Percentiles rank a stretch among this genome's conserved stretches.
Conservation (phyloP, 2,329 filamentous ascomycete genomes). For the Penicillium nordicum region DNA sequence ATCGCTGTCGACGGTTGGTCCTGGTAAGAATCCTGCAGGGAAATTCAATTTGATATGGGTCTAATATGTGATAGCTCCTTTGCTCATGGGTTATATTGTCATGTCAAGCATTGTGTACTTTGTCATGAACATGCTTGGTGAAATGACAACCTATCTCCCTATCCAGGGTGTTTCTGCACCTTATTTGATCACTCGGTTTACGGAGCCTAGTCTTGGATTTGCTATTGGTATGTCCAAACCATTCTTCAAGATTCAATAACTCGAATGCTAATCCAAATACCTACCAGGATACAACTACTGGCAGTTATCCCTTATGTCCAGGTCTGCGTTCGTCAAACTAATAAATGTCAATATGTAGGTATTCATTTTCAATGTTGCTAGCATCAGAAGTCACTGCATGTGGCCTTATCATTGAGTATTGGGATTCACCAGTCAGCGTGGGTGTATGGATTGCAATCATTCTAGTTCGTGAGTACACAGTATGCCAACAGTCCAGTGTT, state of each 20-base stretch:
- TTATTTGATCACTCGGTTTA: slow-evolving; percentile 54
- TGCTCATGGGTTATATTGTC: slow-evolving; percentile 38
- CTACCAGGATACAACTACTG: slow-evolving; percentile 24
- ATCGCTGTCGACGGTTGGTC: slow-evolving; percentile 49
- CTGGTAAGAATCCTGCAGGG: slow-evolving; percentile 21
- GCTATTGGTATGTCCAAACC: slow-evolving; percentile 31
- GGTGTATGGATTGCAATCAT: slow-evolving; percentile 49
- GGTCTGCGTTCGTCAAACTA: background rate
- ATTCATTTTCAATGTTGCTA: slow-evolving; percentile 47
- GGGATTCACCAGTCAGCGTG: slow-evolving; percentile 33
- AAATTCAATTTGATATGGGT: background rate
- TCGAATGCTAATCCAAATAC: background rate
- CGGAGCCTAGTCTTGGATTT: slow-evolving; percentile 58
- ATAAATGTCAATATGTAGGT: slow-evolving; percentile 39
- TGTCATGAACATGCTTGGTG: slow-evolving; percentile 49
- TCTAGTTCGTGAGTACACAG: slow-evolving; percentile 25
- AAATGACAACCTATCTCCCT: slow-evolving; percentile 58
- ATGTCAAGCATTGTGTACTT: slow-evolving; percentile 40
- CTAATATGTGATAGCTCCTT: slow-evolving; percentile 23
- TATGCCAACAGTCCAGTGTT: background rate
- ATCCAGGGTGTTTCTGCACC: slow-evolving; percentile 53
- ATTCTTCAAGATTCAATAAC: background rate
- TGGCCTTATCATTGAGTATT: slow-evolving; percentile 46
- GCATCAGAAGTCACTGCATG: slow-evolving; percentile 49
- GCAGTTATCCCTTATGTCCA: background rate